These are phyloP conservation scores for Colletotrichum tabaci DNA, from an alignment of 2,329 filamentous ascomycete species.

Conservation along the genomic window DNA sequence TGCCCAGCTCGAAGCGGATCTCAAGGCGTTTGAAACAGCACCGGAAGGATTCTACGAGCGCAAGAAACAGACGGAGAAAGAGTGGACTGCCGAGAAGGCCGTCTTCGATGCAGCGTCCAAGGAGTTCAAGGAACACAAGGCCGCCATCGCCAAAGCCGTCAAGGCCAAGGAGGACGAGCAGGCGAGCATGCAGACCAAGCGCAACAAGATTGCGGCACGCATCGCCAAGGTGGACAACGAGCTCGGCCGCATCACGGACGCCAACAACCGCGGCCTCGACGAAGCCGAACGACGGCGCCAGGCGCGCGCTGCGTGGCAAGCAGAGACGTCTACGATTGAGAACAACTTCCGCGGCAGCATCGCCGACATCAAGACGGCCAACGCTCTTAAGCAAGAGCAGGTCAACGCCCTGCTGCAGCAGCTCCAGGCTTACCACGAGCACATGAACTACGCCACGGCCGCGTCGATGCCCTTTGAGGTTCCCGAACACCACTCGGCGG, in stretches of 20 bases:
- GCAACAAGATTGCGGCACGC: constrained; percentile 80
- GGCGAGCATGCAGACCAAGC: constrained; percentile 74
- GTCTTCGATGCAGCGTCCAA: constrained; percentile 72
- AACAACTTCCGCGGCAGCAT: constrained; percentile 59
- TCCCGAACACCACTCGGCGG: constrained; percentile 33
- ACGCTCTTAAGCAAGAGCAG: constrained; percentile 58
- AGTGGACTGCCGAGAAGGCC: constrained; percentile 69
- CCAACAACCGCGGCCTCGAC: constrained; percentile 75
- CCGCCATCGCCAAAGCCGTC: constrained; percentile 73
- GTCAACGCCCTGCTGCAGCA: constrained; percentile 56
- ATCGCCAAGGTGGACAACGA: constrained; percentile 82
- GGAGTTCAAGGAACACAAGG: constrained; percentile 71
- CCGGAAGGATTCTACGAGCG: constrained; percentile 73
- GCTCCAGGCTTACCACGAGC: constrained; percentile 52
- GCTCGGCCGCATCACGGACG: constrained; percentile 78
- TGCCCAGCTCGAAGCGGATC: constrained; percentile 67
- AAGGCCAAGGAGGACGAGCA: constrained; percentile 76
- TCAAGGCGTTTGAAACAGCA: constrained; percentile 75
- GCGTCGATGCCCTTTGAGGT: constrained; percentile 52
- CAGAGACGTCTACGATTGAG: constrained; percentile 63
- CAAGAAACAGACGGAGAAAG: constrained; percentile 68
- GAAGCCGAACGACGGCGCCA: constrained; percentile 74
- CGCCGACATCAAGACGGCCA: constrained; percentile 52
- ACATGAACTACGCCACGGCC: constrained; percentile 51
- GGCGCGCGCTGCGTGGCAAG: constrained; percentile 63